Evolutionary conservation across 1,284 basidiomycete genomes (phyloP).

Genomic region (Vanrija pseudolonga): DNA sequence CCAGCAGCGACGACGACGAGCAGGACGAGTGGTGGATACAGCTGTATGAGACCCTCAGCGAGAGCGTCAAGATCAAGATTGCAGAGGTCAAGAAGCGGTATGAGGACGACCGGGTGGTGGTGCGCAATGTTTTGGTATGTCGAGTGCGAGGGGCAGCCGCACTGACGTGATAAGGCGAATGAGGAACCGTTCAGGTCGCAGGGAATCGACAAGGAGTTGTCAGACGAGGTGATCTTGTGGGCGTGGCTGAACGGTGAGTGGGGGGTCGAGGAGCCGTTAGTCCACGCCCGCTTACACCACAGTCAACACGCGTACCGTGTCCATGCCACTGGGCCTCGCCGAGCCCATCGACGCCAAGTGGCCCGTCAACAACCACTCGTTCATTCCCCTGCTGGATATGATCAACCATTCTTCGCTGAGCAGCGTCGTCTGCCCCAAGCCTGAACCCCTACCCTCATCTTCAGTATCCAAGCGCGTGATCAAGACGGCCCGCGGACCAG

Average conservation of each 20-base stretch:
- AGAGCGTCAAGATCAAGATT: conserved; percentile 55
- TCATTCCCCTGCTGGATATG: conserved; percentile 81
- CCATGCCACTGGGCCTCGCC: conserved; percentile 62
- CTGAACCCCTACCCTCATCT: conserved; percentile 22
- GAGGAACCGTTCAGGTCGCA: conserved; percentile 35
- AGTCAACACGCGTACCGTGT: conserved; percentile 86
- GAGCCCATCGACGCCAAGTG: conserved; percentile 49
- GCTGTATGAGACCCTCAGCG: conserved; percentile 52
- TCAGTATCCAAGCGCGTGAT: conserved; percentile 1
- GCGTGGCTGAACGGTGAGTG: conserved; percentile 75
- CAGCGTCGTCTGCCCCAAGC: conserved; percentile 18
- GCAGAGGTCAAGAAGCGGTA: conserved; percentile 56
- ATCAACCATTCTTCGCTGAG: conserved; percentile 64
- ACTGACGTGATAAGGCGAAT: not conserved
- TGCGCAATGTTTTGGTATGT: conserved; percentile 48
- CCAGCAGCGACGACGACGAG: conserved; percentile 12
- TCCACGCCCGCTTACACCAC: conserved; percentile 4
- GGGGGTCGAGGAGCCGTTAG: too few relatives aligned
- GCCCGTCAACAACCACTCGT: conserved; percentile 63
- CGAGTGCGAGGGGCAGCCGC: not conserved
- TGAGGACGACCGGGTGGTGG: conserved; percentile 56
- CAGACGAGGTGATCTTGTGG: conserved; percentile 62
- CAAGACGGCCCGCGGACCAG: not conserved
- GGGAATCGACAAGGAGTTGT: conserved; percentile 22
- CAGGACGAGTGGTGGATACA: conserved; percentile 24